Conservation (phyloP, 345 rosid genomes). For the Eucalyptus decipiens region DNA sequence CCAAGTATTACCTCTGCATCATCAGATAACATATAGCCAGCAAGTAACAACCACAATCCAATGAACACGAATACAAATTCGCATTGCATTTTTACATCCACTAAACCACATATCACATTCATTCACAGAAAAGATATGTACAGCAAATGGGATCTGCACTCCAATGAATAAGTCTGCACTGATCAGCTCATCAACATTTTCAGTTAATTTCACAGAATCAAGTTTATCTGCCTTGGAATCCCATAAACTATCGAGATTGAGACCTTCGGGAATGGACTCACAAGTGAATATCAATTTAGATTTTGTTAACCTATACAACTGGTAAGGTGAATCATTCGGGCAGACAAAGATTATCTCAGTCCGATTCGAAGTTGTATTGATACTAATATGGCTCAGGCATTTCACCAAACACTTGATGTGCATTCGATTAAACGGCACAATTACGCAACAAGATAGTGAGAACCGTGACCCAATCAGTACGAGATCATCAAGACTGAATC, state of each 20-base stretch:
- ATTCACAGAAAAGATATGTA: too few relatives aligned
- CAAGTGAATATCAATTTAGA: too few relatives aligned
- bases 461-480: rapidly evolving
- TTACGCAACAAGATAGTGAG: rapidly evolving
- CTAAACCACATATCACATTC: background rate
- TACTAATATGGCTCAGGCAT: background rate
- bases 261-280: too few relatives aligned
- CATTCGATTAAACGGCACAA: background rate
- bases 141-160: background rate
- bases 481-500: background rate
- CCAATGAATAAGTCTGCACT: background rate
- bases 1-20: background rate
- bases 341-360: too few relatives aligned
- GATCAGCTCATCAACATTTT: too few relatives aligned
- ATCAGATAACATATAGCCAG: background rate
- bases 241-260: rapidly evolving
- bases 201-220: too few relatives aligned
- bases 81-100: too few relatives aligned
- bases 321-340: background rate
- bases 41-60: background rate
- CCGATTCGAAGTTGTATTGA: too few relatives aligned
- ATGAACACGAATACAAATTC: rapidly evolving
- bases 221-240: rapidly evolving
- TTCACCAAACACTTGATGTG: background rate
- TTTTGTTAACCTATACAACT: background rate